Conservation (phyloP, 768 basidiomycete species). For the Suillus cothurnatus region DNA sequence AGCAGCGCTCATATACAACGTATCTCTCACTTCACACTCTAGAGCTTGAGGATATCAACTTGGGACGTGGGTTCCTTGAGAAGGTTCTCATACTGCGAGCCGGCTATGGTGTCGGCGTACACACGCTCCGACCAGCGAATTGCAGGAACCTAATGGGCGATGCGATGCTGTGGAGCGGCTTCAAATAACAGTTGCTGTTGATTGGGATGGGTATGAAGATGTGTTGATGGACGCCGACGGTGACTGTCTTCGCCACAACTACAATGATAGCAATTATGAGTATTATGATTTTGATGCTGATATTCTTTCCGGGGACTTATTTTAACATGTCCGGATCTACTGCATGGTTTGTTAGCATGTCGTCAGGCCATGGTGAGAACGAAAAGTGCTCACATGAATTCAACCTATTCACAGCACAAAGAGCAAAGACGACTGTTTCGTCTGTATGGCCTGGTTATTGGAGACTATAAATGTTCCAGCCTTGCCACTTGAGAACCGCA, state of each 20-base stretch:
- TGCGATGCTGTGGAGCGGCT: slow-evolving; percentile 1
- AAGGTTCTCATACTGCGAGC: not conserved
- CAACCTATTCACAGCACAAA: not conserved
- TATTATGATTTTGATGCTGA: not conserved
- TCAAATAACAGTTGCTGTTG: slow-evolving; percentile 12
- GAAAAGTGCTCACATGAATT: not conserved
- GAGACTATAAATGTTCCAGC: not conserved
- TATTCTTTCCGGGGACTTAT: not conserved
- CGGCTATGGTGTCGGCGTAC: not conserved
- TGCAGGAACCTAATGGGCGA: not conserved
- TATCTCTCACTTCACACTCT: not conserved
- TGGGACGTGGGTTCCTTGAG: not conserved
- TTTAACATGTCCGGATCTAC: not conserved
- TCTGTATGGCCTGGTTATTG: not conserved
- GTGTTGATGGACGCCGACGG: not conserved
- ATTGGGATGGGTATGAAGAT: slow-evolving; percentile 22
- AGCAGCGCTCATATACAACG: not conserved
- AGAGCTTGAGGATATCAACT: not conserved
- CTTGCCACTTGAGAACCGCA: not conserved
- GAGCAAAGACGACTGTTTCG: not conserved
- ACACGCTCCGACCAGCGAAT: not conserved
- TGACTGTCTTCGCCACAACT: not conserved
- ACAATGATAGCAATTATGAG: not conserved
- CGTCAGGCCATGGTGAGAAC: not conserved
- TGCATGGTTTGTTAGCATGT: not conserved